Base-by-base conservation (phyloP, 2,329 filamentous ascomycete genomes). In the Ceratocystis harringtonii region DNA sequence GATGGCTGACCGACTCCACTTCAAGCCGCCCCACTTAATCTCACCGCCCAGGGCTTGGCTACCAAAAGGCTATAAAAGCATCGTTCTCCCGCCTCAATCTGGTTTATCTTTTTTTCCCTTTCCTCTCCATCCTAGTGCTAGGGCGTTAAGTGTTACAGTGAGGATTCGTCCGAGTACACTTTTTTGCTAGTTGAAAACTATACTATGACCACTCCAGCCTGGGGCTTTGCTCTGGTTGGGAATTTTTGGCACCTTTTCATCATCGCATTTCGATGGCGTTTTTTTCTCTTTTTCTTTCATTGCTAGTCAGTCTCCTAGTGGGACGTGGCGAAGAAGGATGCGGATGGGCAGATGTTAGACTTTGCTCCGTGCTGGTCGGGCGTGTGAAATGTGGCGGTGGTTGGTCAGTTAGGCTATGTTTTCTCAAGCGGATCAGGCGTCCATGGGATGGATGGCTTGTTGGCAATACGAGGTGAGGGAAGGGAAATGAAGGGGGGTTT, bases 101-200 rank as follows among this genome's bases (percentile, higher is more conserved):
- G 69, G 68, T 68, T 71, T 2, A 36, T 0, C 22, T 72, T 76
- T 74, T 76, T 76, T 74, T 75, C 73, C 71, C 76, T 79, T 80
- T 76, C 74, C 68, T 76, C 77, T 71, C 74, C 76, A 81, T 82
- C 79, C 78, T 71, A 80, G 82, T 85, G 84, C 84, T 84, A 76
- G 84, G 85, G 86, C 85, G 81, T 85, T 85, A 88, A 83, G 84
- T 83, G 81, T 84, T 84, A 81, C 84, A 87, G 85, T 88, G 85
- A 88, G 83, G 86, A 88, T 85, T 86, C 79, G 81, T 85, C 83
- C 80, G 83, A 86, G 82, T 79, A 80, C 79, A 80, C 79, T 79
- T 85, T 85, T 88, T 88, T 88, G 86, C 86, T 88, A 87, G 85
- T 89, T 89, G 86, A 88, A 88, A 89, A 88, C 86, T 89, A 88